Base-by-base conservation (phyloP, 1,139 yeast genomes). In the Lodderomyces jiufengensis region DNA sequence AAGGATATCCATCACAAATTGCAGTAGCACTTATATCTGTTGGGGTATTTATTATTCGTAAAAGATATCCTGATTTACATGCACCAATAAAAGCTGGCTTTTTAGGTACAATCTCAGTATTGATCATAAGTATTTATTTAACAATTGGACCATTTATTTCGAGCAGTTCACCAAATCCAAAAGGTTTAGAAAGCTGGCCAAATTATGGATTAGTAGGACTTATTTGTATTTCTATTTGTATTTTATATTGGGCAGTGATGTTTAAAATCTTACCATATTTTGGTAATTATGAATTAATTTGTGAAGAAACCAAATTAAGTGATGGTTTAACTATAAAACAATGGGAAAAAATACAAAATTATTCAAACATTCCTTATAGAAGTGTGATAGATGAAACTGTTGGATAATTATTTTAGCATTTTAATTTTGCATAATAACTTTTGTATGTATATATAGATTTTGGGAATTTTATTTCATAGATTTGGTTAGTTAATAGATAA, bases 1-100 rank as follows among this genome's bases (percentile, higher is more conserved):
- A 83, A 51, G 82, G 90, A 2, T 84, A 83, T 50, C 90, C 92
- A 13, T 64, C 60, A 26, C 79, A 75, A 45, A 45, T 78, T 4
- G 73, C 76, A 40, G 55, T 75, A 18, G 59, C 69, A 0, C 58
- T 76, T 8, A 64, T 70, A 4, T 76, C 80, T 0, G 37, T 73
- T 16, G 85, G 84, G 0, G 48, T 78, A 1, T 72, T 77, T 38
- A 61, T 77, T 9, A 55, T 75, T 23, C 60, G 83, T 36, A 59
- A 46, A 32, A 57, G 71, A 33, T 66, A 71, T 41, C 78, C 77
- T 1, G 66, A 62, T 9, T 53, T 68, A 10, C 54, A 44, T 15
- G 73, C 84, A 0, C 74, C 78, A 2, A 73, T 78, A 3, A 61
- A 70, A 36, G 71, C 81, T 1, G 62, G 73, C 4, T 40, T 62